phyloP scores from a whole-genome alignment of 2,329 filamentous ascomycete genomes.

The Mycogone perniciosa region DNA sequence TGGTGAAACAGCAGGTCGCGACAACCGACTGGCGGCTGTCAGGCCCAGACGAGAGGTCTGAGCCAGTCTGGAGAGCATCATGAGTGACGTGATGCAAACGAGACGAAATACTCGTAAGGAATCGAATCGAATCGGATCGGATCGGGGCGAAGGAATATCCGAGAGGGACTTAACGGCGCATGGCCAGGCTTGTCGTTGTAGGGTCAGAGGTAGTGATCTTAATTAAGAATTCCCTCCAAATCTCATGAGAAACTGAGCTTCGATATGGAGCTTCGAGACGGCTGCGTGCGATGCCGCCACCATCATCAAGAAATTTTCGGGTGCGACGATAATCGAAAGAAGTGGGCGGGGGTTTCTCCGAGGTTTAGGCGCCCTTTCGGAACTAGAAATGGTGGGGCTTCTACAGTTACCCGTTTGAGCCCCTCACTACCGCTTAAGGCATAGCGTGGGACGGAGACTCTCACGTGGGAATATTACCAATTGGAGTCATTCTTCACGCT shows the following conservation, averaged over 20 bases:
- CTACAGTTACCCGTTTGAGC: slow-evolving; percentile 3
- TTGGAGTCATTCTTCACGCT: slow-evolving; percentile 1
- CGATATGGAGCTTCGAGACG: not conserved
- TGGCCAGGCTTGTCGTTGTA: not conserved
- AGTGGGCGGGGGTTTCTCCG: not conserved
- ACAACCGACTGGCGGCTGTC: slow-evolving; percentile 22
- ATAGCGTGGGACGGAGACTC: not conserved
- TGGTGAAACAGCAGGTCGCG: slow-evolving; percentile 21
- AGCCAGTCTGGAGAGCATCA: slow-evolving; percentile 36
- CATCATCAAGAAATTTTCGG: slow-evolving; percentile 11
- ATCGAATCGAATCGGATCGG: not conserved
- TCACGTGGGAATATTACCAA: slow-evolving; percentile 8
- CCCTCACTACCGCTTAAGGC: not conserved
- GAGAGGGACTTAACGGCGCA: slow-evolving; percentile 6
- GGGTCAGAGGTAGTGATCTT: not conserved
- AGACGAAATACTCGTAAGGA: not conserved
- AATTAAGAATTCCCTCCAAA: too few species aligned
- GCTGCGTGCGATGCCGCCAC: slow-evolving; percentile 6
- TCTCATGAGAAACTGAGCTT: too few species aligned
- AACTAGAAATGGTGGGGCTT: slow-evolving; percentile 2
- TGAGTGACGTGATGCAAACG: slow-evolving; percentile 11
- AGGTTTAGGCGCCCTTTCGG: slow-evolving; percentile 7
- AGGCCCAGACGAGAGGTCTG: slow-evolving; percentile 29
- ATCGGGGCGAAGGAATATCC: not conserved
- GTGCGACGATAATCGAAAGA: too few species aligned